These are phyloP conservation scores for Psilocybe tampanensis DNA, from an alignment of 768 basidiomycete species.

Conservation along the genomic window DNA sequence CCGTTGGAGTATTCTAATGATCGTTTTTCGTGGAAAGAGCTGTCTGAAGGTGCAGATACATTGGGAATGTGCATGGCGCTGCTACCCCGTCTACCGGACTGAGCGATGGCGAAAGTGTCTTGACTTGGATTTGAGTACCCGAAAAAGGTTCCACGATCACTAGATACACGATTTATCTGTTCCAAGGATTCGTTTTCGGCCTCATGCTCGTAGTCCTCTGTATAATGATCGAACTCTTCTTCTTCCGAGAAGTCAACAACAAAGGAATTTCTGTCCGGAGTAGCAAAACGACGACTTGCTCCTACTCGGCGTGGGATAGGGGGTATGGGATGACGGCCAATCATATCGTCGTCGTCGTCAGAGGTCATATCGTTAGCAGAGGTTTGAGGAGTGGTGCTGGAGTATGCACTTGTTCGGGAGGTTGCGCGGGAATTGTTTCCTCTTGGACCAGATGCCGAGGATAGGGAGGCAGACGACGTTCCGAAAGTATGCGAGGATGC, in stretches of 20 bases:
- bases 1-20: slow-evolving; percentile 60
- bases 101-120: slow-evolving; percentile 16
- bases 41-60: slow-evolving; percentile 18
- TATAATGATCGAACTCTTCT: slow-evolving; percentile 31
- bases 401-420: slow-evolving; percentile 27
- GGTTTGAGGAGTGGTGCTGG: slow-evolving; percentile 34
- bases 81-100: slow-evolving; percentile 49
- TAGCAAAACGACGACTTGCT: background rate
- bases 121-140: slow-evolving; percentile 20
- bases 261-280: slow-evolving; percentile 20
- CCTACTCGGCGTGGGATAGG: slow-evolving; percentile 16
- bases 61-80: slow-evolving; percentile 64
- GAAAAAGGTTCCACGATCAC: slow-evolving; percentile 26
- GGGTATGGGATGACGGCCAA: slow-evolving; percentile 34
- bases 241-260: slow-evolving; percentile 29
- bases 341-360: slow-evolving; percentile 35
- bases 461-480: slow-evolving; percentile 45
- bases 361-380: slow-evolving; percentile 38
- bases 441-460: slow-evolving; percentile 40
- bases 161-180: slow-evolving; percentile 27
- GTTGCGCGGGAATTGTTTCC: slow-evolving; percentile 25
- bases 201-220: slow-evolving; percentile 48
- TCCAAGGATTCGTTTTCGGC: slow-evolving; percentile 42
- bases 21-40: slow-evolving; percentile 29
- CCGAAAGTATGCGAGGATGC: slow-evolving; percentile 55